phyloP scores from a whole-genome alignment of 768 basidiomycete genomes.

The Piloderma croceum region DNA sequence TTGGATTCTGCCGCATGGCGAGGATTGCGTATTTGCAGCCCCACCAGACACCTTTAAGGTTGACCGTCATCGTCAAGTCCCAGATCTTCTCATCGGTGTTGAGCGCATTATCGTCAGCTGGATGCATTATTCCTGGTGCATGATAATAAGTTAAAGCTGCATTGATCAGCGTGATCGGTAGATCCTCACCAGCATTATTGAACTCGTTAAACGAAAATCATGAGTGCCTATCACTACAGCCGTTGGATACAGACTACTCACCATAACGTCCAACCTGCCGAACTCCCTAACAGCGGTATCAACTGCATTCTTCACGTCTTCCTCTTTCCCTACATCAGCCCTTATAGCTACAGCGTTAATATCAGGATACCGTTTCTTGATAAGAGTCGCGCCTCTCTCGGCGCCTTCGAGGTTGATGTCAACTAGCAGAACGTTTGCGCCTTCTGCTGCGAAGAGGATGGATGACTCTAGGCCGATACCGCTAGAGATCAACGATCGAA shows the following conservation, averaged over 20 bases:
- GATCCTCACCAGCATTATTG: conserved; percentile 87
- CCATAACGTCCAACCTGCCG: conserved; percentile 95
- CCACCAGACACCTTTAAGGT: conserved; percentile 99
- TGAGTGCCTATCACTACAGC: background rate
- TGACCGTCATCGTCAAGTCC: conserved; percentile 90
- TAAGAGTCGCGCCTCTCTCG: conserved; percentile 57
- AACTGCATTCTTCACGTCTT: conserved; percentile 77
- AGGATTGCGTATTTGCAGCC: conserved; percentile 96
- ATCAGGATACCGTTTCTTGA: conserved; percentile 62
- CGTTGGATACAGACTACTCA: conserved; percentile 30
- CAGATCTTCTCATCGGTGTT: conserved; percentile 97
- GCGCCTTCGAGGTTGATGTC: conserved; percentile 82
- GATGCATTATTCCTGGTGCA: conserved; percentile 90
- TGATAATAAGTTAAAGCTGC: conserved; percentile 4
- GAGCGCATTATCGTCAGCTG: conserved; percentile 88
- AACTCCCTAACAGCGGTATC: conserved; percentile 75
- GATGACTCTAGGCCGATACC: conserved; percentile 96
- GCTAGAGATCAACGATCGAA: conserved; percentile 36
- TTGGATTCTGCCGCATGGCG: conserved; percentile 92
- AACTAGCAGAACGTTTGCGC: conserved; percentile 82
- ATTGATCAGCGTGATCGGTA: conserved; percentile 7
- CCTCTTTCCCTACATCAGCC: conserved; percentile 87
- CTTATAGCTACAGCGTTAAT: conserved; percentile 64
- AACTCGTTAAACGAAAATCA: conserved; percentile 39
- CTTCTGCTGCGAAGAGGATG: conserved; percentile 92